Conservation (phyloP, 495 filamentous ascomycete genomes). For the Aspergillus biplanus region DNA sequence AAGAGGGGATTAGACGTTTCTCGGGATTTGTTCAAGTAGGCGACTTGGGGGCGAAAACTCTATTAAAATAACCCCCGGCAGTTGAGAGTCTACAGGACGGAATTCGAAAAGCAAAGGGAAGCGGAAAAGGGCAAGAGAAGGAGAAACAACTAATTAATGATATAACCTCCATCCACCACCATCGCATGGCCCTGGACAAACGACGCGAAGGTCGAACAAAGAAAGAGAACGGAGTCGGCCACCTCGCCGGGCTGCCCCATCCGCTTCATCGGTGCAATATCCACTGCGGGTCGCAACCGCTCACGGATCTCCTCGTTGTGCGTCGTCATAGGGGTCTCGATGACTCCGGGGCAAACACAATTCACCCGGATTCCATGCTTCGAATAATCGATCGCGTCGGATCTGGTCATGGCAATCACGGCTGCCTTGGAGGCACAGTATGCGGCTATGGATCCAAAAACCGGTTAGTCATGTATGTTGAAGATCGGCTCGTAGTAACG, state of each 20-base stretch:
- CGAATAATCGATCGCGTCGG: conserved; percentile 57
- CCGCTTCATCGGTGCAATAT: conserved; percentile 55
- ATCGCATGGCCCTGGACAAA: conserved; percentile 57
- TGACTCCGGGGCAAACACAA: conserved; percentile 57
- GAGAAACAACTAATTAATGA: conserved; percentile 33
- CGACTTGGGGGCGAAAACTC: conserved; percentile 1
- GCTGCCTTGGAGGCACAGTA: conserved; percentile 55
- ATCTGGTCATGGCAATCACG: conserved; percentile 47
- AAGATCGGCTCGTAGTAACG: background rate
- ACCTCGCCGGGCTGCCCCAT: conserved; percentile 55
- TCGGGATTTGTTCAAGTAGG: background rate
- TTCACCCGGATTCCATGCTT: conserved; percentile 53
- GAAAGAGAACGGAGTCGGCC: conserved; percentile 53
- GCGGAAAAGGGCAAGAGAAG: background rate
- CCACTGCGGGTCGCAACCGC: conserved; percentile 36
- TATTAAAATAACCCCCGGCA: background rate
- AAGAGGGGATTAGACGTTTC: background rate
- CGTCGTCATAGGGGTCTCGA: conserved; percentile 53
- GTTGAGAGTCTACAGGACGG: background rate
- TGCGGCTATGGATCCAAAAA: conserved; percentile 30
- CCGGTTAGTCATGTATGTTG: too few relatives aligned
- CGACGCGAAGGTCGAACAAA: conserved; percentile 49
- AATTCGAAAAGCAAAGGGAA: background rate
- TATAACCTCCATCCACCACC: conserved; percentile 59
- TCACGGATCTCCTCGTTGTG: conserved; percentile 40